Evolutionary conservation across 768 basidiomycete species (phyloP), one percentile per base, ranked within the genome.

Genomic region (Floccularia luteovirens): DNA sequence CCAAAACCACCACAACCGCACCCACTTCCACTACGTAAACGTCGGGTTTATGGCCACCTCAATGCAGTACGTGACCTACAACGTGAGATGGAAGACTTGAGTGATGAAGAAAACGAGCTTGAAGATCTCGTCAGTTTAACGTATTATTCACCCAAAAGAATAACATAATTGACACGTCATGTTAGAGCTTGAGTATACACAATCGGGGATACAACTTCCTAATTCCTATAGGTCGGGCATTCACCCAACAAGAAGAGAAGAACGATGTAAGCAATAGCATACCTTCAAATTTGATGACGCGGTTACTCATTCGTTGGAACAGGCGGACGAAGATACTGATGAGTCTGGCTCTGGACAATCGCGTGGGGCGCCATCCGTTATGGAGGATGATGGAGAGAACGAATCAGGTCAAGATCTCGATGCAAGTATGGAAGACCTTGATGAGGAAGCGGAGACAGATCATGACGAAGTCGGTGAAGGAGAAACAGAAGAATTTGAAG

Each of bases 31-130:
- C 55, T 80, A 3, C 67, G 75, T 2, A 58, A 57, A 27, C 66
- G 72, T 27, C 71, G 73, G 37, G 63, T 63, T 2, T 73, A 79
- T 48, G 74, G 70, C 1, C 70, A 75, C 31, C 58, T 87, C 48
- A 81, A 78, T 49, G 67, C 71, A 23, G 66, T 71, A 30, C 75
- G 88, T 17, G 81, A 90, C 56, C 55, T 88, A 22, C 72, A 75
- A 44, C 74, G 77, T 28, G 86, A 90, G 56, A 82, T 86, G 69
- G 83, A 87, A 35, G 85, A 90, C 50, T 60, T 90, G 44, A 88
- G 84, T 43, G 88, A 90, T 42, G 88, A 90, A 55, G 88, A 90
- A 59, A 74, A 68, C 38, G 84, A 89, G 49, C 54, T 90, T n/a
- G 87, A 90, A 43, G 82, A 83, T 31, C 66, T 77, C 48, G 87